A percentile compares a stretch with the other conserved stretches of the same genome.
Conservation (phyloP, 306 rosid genomes). For the Gleditsia sinensis region DNA sequence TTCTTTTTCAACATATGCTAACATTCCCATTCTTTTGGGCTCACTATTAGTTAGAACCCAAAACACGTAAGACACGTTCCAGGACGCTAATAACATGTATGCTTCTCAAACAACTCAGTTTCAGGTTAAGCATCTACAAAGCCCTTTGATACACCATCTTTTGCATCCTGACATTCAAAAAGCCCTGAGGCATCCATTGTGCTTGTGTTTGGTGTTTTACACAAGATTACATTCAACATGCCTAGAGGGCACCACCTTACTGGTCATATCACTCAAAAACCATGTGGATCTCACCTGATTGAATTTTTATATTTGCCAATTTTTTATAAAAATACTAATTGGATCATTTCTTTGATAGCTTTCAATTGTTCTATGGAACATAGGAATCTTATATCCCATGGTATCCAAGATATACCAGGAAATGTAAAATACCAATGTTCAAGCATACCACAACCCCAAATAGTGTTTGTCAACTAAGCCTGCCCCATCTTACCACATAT, state of each 20-base stretch:
- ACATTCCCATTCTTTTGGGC: background rate
- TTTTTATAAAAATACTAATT: background rate
- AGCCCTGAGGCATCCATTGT: background rate
- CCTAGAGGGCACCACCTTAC: background rate
- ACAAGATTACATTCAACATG: background rate
- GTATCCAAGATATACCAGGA: background rate
- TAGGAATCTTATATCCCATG: background rate
- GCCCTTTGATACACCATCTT: too few relatives aligned
- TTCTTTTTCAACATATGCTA: too few relatives aligned
- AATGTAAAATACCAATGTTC: background rate
- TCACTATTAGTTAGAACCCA: background rate
- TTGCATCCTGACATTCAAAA: background rate
- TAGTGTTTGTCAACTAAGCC: background rate
- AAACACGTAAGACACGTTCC: background rate
- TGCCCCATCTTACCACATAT: too few relatives aligned
- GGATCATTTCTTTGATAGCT: background rate
- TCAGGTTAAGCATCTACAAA: background rate
- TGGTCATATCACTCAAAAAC: background rate
- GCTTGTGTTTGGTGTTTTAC: background rate
- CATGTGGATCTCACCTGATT: background rate
- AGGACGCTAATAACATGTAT: too few relatives aligned
- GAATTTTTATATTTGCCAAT: background rate
- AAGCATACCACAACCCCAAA: background rate
- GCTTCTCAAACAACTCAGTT: too few relatives aligned
- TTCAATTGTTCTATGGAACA: background rate